Evolutionary conservation across 345 rosid genomes (phyloP).

Genomic region (Salix brachista): DNA sequence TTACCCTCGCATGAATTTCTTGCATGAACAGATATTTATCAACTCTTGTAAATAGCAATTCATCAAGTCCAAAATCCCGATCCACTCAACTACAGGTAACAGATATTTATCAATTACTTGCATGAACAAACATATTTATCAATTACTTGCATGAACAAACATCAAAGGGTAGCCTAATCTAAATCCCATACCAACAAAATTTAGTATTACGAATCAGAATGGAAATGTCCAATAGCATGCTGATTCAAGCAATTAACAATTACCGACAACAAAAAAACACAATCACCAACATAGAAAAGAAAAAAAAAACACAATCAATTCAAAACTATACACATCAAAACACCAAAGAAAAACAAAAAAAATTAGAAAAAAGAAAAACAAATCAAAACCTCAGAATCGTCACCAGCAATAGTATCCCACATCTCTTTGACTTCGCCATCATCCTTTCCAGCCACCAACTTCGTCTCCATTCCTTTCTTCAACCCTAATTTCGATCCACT

Average conservation of each 20-base stretch:
- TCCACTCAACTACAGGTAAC: neutral
- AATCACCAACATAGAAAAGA: neutral
- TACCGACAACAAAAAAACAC: neutral
- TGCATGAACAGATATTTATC: no score
- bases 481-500: constrained; percentile 35
- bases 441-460: constrained; percentile 36
- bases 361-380: neutral
- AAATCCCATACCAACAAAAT: neutral
- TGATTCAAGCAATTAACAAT: neutral
- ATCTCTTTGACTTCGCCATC: constrained; percentile 83
- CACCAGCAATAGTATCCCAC: constrained; percentile 89
- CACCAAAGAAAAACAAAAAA: neutral
- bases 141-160: neutral
- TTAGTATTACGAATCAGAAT: neutral
- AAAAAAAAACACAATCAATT: neutral
- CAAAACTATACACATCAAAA: constrained; percentile 5
- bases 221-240: neutral
- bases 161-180: neutral
- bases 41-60: neutral
- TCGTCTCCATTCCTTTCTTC: constrained; percentile 20
- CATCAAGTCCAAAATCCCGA: neutral
- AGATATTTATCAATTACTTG: neutral
- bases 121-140: neutral
- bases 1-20: neutral
- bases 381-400: constrained; percentile 69